These are phyloP conservation scores for Leishmania guyanensis DNA, from an alignment of 208 protist species.

Conservation along the genomic window DNA sequence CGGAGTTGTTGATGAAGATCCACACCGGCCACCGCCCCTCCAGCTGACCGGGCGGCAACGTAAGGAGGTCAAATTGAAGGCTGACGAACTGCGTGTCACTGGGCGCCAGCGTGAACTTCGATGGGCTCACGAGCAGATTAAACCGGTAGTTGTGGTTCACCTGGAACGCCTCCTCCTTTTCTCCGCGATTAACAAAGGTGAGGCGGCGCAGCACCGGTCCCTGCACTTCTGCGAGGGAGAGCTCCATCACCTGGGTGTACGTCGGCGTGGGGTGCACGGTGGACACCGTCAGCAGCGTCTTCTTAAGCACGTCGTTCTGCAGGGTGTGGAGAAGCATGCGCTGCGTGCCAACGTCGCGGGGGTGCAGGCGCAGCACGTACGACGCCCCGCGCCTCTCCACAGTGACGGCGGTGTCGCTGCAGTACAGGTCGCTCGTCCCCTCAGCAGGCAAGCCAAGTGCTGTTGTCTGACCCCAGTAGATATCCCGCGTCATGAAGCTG, in stretches of 20 bases:
- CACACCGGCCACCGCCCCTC: constrained; percentile 91
- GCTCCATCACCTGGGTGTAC: constrained; percentile 81
- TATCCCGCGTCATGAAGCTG: constrained; percentile 64
- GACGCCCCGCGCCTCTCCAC: constrained; percentile 48
- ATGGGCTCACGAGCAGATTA: constrained; percentile 71
- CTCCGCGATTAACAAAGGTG: constrained; percentile 68
- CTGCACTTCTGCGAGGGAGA: constrained; percentile 57
- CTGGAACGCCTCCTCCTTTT: constrained; percentile 70
- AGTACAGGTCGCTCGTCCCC: constrained; percentile 81
- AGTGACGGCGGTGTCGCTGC: constrained; percentile 52
- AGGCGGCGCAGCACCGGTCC: constrained; percentile 84
- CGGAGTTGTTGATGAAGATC: constrained; percentile 88
- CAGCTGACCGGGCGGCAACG: constrained; percentile 68
- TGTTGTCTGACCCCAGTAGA: constrained; percentile 86
- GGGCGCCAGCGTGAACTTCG: constrained; percentile 73
- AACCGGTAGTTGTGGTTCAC: constrained; percentile 90
- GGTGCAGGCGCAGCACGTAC: constrained; percentile 76
- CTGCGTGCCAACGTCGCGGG: constrained; percentile 67
- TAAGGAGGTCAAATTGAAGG: constrained; percentile 77
- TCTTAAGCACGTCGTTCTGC: constrained; percentile 46
- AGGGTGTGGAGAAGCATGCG: constrained; percentile 76
- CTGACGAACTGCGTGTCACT: constrained; percentile 75
- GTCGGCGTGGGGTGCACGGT: constrained; percentile 81
- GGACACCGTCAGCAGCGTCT: constrained; percentile 75
- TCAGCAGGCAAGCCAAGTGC: constrained; percentile 64